Evolutionary conservation across 164 flowering plant genomes (phyloP).

Genomic region (Nymphaea colorata): DNA sequence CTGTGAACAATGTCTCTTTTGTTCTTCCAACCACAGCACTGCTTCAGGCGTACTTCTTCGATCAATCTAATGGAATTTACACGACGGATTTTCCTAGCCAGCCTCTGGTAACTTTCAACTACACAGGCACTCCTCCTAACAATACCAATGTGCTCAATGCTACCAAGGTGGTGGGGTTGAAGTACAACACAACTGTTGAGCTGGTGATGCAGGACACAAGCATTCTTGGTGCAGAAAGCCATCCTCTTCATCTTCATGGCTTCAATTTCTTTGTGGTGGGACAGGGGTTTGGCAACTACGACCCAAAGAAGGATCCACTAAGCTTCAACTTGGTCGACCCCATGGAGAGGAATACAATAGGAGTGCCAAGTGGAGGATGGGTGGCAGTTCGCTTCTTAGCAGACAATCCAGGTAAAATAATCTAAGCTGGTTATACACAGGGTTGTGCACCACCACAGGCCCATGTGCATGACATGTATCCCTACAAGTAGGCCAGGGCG

Average conservation of each 20-base stretch:
- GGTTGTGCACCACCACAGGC: too few species aligned
- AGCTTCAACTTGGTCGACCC: constrained; percentile 6
- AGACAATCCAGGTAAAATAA: constrained; percentile 6
- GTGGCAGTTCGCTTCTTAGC: constrained; percentile 3
- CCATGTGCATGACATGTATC: too few species aligned
- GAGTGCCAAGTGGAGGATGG: constrained; percentile 2
- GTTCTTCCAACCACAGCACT: constrained; percentile 4
- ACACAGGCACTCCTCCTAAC: constrained; percentile 4
- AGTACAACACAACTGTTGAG: constrained; percentile 4
- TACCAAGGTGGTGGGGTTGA: constrained; percentile 3
- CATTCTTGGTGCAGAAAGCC: constrained; percentile 14
- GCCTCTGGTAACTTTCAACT: constrained; percentile 2
- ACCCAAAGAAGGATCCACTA: constrained; percentile 5
- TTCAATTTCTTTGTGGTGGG: constrained; percentile 7
- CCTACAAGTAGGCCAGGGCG: too few species aligned
- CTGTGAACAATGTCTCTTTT: constrained; percentile 4
- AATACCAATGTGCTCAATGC: constrained; percentile 2
- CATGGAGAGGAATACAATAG: constrained; percentile 7
- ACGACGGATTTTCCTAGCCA: constrained; percentile 4
- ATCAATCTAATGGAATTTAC: constrained; percentile 1
- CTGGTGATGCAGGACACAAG: constrained; percentile 9
- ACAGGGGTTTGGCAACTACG: constrained; percentile 5
- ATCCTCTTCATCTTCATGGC: constrained; percentile 13
- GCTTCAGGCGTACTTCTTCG: constrained; percentile 5
- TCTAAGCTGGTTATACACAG: background rate